phyloP scores from a whole-genome alignment of 257 asterid genomes.

The Jacaranda mimosifolia region DNA sequence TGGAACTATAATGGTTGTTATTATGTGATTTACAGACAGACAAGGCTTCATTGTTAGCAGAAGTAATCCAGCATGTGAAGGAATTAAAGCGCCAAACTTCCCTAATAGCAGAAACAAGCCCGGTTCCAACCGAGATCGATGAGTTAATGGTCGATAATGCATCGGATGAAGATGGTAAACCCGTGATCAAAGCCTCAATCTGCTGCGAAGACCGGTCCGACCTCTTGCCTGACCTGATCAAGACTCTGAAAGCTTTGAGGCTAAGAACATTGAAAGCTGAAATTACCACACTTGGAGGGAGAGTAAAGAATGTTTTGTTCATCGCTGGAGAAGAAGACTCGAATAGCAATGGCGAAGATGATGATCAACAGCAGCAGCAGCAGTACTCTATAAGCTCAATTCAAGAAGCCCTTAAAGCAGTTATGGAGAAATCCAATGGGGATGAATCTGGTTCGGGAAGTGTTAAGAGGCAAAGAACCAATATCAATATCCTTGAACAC shows the following conservation, averaged over 20 bases:
- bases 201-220: constrained; percentile 76
- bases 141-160: constrained; percentile 52
- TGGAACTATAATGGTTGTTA: not conserved
- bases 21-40: constrained; percentile 53
- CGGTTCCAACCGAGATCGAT: constrained; percentile 60
- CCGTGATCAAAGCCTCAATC: constrained; percentile 59
- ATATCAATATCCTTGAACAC: constrained; percentile 60
- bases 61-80: constrained; percentile 70
- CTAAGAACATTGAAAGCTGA: constrained; percentile 62
- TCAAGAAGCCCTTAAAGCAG: constrained; percentile 83
- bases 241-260: constrained; percentile 52
- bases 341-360: not conserved
- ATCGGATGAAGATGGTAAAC: constrained; percentile 48
- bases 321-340: constrained; percentile 67
- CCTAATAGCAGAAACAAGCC: constrained; percentile 57
- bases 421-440: constrained; percentile 71
- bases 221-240: constrained; percentile 65
- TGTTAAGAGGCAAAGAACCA: constrained; percentile 84
- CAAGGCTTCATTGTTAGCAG: constrained; percentile 71
- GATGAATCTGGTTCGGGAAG: constrained; percentile 72
- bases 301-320: constrained; percentile 69
- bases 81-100: constrained; percentile 72
- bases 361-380: constrained; percentile 40
- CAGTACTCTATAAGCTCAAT: constrained; percentile 58
- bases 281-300: constrained; percentile 70